A percentile compares a stretch with the other conserved stretches of the same genome.
Evolutionary conservation across 495 filamentous ascomycete genomes (phyloP).

Genomic region (Pseudotulostoma volvatum): DNA sequence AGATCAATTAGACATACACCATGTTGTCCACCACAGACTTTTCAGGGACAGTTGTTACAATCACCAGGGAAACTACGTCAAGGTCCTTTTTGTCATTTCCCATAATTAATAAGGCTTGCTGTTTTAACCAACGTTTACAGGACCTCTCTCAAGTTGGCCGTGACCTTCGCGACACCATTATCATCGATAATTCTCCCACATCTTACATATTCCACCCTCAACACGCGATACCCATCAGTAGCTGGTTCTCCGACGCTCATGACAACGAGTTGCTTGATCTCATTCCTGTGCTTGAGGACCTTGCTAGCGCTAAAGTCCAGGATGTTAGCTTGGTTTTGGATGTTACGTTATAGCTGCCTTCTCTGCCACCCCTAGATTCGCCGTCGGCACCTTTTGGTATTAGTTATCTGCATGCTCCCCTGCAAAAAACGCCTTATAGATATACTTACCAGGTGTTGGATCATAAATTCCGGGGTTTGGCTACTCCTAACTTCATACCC

Average conservation of each 20-base stretch:
- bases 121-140: slow-evolving; percentile 19
- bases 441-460: no score
- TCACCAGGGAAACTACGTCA: slow-evolving; percentile 98
- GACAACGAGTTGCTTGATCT: slow-evolving; percentile 97
- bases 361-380: no score
- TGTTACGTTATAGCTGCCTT: slow-evolving; percentile 66
- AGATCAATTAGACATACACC: slow-evolving; percentile 94
- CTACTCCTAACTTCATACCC: no score
- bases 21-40: slow-evolving; percentile 87
- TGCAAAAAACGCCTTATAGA: no score
- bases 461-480: background rate
- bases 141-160: slow-evolving; percentile 94
- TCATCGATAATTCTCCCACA: slow-evolving; percentile 98
- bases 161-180: slow-evolving; percentile 93
- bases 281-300: slow-evolving; percentile 95
- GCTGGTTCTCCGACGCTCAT: slow-evolving; percentile 99
- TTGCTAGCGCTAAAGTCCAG: slow-evolving; percentile 69
- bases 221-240: slow-evolving; percentile 97
- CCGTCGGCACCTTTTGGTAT: no score
- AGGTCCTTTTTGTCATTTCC: slow-evolving; percentile 31
- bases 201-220: slow-evolving; percentile 99
- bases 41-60: slow-evolving; percentile 99
- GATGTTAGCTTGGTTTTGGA: slow-evolving; percentile 97
- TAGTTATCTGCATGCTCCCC: slow-evolving; percentile 14
- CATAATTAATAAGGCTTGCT: background rate